Conservation (phyloP, 352 stramenopile genomes). For the Globisporangium nodosum region DNA sequence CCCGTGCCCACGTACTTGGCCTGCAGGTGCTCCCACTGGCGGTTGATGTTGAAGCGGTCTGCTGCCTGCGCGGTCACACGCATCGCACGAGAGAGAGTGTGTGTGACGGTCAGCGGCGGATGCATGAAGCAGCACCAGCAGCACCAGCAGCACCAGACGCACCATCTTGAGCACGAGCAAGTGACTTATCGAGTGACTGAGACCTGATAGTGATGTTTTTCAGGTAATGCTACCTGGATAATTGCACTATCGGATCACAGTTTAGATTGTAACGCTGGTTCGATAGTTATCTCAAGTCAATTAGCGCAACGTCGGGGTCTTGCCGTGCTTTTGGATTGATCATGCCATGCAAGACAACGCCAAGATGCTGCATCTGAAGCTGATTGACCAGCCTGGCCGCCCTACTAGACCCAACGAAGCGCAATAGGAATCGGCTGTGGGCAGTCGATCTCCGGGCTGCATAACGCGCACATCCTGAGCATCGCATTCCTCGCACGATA, state of each 20-base stretch:
- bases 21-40: conserved; percentile 92
- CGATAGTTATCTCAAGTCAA: background rate
- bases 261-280: background rate
- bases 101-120: background rate
- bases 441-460: no score
- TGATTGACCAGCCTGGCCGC: no score
- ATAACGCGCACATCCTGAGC: no score
- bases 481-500: no score
- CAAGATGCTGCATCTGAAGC: no score
- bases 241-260: background rate
- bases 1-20: conserved; percentile 94
- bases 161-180: background rate
- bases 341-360: no score
- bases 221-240: background rate
- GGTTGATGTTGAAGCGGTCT: conserved; percentile 90
- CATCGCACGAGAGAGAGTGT: background rate
- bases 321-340: no score
- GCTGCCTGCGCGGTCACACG: conserved; percentile 35
- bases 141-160: no score
- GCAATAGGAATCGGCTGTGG: no score
- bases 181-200: background rate
- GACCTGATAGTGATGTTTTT: background rate
- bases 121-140: background rate
- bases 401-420: no score
- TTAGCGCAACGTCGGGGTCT: background rate